phyloP scores from a whole-genome alignment of 1,284 basidiomycete genomes.

The Tilletia indica region DNA sequence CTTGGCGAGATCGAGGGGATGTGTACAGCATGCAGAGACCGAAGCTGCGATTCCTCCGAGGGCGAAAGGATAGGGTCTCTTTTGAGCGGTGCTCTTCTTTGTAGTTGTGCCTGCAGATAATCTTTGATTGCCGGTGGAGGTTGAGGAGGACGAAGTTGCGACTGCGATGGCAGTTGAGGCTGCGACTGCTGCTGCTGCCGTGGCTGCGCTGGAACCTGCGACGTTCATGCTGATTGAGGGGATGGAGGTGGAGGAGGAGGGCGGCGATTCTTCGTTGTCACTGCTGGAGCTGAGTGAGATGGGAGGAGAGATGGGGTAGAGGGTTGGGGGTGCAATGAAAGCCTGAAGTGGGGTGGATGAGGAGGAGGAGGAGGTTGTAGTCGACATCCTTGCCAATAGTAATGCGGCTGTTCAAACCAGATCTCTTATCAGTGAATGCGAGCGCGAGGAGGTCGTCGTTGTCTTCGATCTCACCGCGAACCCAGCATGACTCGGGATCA shows the following conservation, averaged over 20 bases:
- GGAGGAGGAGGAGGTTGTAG: too few species aligned
- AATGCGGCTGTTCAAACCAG: too few species aligned
- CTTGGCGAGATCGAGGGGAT: conserved; percentile 55
- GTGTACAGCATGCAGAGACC: conserved; percentile 52
- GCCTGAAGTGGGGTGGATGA: too few species aligned
- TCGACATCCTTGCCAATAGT: too few species aligned
- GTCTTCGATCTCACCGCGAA: background rate
- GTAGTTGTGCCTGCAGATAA: background rate
- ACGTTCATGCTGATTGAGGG: background rate
- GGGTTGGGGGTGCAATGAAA: background rate
- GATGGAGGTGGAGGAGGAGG: too few species aligned
- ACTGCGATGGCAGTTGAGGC: background rate
- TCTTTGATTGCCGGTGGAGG: background rate
- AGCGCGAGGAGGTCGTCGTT: background rate
- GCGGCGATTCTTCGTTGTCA: background rate
- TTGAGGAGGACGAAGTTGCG: background rate
- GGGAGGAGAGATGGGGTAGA: background rate
- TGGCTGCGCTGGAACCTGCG: background rate
- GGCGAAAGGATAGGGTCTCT: conserved; percentile 34
- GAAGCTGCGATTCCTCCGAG: conserved; percentile 51
- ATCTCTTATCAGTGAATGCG: too few species aligned
- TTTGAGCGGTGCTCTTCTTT: background rate
- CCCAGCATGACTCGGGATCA: too few species aligned
- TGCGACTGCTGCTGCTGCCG: background rate
- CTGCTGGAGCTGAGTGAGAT: background rate